These are phyloP conservation scores for Dimocarpus longan DNA, from an alignment of 345 rosid genomes.

Conservation along the genomic window DNA sequence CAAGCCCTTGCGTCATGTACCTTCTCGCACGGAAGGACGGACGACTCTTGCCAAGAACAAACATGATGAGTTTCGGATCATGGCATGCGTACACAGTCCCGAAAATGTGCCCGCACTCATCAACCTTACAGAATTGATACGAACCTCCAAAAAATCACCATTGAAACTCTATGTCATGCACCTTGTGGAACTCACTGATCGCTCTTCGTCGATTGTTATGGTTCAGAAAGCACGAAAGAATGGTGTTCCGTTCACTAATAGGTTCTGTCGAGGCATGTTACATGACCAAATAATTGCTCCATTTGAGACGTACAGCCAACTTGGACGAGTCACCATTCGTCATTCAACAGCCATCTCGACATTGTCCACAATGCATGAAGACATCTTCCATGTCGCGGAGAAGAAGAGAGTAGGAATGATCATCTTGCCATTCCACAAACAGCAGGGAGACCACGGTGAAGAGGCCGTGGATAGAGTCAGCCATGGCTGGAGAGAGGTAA, in stretches of 20 bases:
- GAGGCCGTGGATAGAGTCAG: conserved; percentile 19
- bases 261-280: conserved; percentile 5
- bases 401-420: conserved; percentile 38
- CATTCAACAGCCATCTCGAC: conserved; percentile 36
- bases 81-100: conserved; percentile 37
- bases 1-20: conserved; percentile 25
- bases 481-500: conserved; percentile 35
- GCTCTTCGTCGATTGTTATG: conserved; percentile 42
- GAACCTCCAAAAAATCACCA: conserved; percentile 13
- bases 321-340: conserved; percentile 18
- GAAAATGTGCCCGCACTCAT: conserved; percentile 35
- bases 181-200: conserved; percentile 39
- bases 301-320: conserved; percentile 25
- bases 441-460: conserved; percentile 26
- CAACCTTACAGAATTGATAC: conserved; percentile 30
- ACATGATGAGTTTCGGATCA: conserved; percentile 29
- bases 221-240: conserved; percentile 40
- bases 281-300: conserved; percentile 21
- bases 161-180: conserved; percentile 38
- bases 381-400: conserved; percentile 41
- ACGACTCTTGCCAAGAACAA: not conserved
- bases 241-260: conserved; percentile 33
- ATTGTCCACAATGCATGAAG: conserved; percentile 45
- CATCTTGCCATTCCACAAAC: conserved; percentile 40
- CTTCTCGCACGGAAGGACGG: not conserved